Percentiles rank a stretch among this genome's conserved stretches.
Evolutionary conservation across 2,329 filamentous ascomycete genomes (phyloP).

Genomic region (Elsinoe arachidis): DNA sequence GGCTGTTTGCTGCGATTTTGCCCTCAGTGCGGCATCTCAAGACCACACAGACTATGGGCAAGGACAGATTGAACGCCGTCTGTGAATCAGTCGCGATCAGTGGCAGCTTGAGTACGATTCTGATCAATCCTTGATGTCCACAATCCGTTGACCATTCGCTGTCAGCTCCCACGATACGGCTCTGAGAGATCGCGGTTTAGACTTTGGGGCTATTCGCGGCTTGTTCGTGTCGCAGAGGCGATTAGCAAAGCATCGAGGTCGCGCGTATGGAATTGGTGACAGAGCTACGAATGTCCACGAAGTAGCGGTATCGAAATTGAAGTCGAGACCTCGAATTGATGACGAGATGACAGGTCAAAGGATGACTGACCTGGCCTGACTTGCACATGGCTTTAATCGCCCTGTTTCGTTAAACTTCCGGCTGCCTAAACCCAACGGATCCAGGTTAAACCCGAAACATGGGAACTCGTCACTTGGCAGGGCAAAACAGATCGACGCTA

Average conservation of each 20-base stretch:
- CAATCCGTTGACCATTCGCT: too few species aligned
- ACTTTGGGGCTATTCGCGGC: background rate
- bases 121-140: too few species aligned
- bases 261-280: too few species aligned
- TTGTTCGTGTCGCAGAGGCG: background rate
- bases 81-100: too few species aligned
- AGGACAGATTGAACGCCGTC: too few species aligned
- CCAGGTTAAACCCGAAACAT: background rate
- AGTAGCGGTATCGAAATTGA: background rate
- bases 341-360: constrained; percentile 3
- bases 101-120: too few species aligned
- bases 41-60: too few species aligned
- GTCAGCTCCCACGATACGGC: background rate
- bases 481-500: background rate
- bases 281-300: too few species aligned
- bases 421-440: constrained; percentile 5
- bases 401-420: constrained; percentile 7
- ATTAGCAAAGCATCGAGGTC: too few species aligned
- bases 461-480: background rate
- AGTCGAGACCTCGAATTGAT: background rate
- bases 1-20: too few species aligned
- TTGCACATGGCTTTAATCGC: background rate
- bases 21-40: too few species aligned
- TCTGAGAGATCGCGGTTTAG: background rate
- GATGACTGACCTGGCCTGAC: background rate